These are phyloP conservation scores for Tulasnella sp. DNA, from an alignment of 768 basidiomycete species.

Conservation along the genomic window DNA sequence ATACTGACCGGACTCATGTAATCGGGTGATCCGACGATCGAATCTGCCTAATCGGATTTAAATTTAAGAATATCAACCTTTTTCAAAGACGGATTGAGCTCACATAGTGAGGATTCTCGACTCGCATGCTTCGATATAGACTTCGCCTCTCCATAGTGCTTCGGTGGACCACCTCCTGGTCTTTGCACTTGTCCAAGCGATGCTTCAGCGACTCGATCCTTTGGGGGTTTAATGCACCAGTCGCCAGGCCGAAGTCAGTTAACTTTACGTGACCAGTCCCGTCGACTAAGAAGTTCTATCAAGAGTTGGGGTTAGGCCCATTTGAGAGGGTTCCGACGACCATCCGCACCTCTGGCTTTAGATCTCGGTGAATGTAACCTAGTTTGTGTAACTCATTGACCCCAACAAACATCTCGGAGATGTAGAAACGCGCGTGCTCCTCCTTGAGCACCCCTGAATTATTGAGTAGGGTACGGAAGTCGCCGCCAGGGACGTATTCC, in stretches of 20 bases:
- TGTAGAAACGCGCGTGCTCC: constrained; percentile 94
- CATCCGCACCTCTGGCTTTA: constrained; percentile 81
- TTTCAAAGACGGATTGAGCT: constrained; percentile 14
- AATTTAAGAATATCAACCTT: no score
- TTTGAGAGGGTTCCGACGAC: background rate
- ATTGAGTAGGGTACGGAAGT: constrained; percentile 94
- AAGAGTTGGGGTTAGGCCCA: background rate
- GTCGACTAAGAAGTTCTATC: constrained; percentile 93
- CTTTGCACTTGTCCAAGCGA: constrained; percentile 96
- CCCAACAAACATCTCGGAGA: constrained; percentile 93
- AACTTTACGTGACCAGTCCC: constrained; percentile 93
- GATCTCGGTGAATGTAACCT: constrained; percentile 95
- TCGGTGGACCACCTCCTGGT: constrained; percentile 79
- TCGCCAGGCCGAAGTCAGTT: constrained; percentile 96
- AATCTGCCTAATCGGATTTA: constrained; percentile 53
- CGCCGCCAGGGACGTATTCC: constrained; percentile 98
- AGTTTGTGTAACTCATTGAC: constrained; percentile 94
- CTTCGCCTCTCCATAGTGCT: constrained; percentile 92
- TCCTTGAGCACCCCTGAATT: constrained; percentile 97
- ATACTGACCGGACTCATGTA: constrained; percentile 69
- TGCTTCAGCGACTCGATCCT: constrained; percentile 91
- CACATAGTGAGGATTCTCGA: constrained; percentile 76
- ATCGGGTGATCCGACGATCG: constrained; percentile 95
- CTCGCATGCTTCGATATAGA: constrained; percentile 85
- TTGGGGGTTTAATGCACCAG: constrained; percentile 88